Evolutionary conservation across 164 flowering plant genomes (phyloP).

Genomic region (Paratinospora sagittata): DNA sequence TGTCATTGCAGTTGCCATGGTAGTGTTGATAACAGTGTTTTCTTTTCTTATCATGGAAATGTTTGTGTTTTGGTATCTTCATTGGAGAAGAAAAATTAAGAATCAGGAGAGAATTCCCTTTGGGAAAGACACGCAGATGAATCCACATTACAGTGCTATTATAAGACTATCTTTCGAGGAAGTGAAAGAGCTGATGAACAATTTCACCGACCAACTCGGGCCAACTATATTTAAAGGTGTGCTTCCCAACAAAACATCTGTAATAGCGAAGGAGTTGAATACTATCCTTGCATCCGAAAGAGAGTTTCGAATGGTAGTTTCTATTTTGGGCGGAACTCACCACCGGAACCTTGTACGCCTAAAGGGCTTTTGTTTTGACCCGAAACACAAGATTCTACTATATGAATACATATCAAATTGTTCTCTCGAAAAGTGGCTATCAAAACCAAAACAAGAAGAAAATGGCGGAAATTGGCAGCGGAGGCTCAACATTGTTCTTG

Average conservation of each 20-base stretch:
- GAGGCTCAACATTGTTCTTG: constrained; percentile 41
- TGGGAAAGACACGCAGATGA: constrained; percentile 38
- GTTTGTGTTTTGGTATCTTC: too few species aligned
- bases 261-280: constrained; percentile 35
- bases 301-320: constrained; percentile 38
- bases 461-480: constrained; percentile 26
- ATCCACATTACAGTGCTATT: constrained; percentile 39
- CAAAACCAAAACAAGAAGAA: constrained; percentile 12
- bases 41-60: constrained; percentile 27
- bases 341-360: constrained; percentile 44
- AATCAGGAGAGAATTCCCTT: constrained; percentile 34
- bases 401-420: constrained; percentile 41
- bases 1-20: constrained; percentile 24
- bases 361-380: constrained; percentile 52
- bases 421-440: constrained; percentile 43
- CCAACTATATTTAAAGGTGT: constrained; percentile 36
- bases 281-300: constrained; percentile 32
- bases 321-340: constrained; percentile 43
- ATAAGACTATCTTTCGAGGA: constrained; percentile 41
- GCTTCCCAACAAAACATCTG: constrained; percentile 29
- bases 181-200: constrained; percentile 34
- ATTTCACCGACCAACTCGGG: constrained; percentile 36
- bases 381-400: constrained; percentile 27
- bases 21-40: constrained; percentile 30
- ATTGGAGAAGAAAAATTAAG: constrained; percentile 23